These are phyloP conservation scores for Dactylellina cionopaga DNA, from an alignment of 2,329 filamentous ascomycete genomes.

Conservation along the genomic window DNA sequence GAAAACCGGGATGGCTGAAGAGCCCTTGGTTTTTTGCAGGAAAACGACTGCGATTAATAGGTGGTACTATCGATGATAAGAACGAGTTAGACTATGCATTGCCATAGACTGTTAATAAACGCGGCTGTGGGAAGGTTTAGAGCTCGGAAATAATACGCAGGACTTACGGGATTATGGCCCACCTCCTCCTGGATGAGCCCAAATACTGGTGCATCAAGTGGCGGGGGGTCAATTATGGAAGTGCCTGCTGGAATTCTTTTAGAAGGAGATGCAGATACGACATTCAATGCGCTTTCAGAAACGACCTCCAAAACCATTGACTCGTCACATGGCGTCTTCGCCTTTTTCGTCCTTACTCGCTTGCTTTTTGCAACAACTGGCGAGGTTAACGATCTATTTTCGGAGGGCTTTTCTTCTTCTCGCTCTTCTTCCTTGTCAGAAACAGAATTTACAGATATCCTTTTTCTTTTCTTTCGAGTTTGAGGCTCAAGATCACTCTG, in stretches of 20 bases:
- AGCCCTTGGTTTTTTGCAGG: conserved; percentile 46
- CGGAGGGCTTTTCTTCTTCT: background rate
- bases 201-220: conserved; percentile 29
- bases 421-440: background rate
- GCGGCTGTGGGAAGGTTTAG: background rate
- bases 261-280: conserved; percentile 22
- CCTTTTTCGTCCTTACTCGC: background rate
- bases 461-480: conserved; percentile 17
- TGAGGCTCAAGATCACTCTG: background rate
- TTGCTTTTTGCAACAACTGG: too few species aligned
- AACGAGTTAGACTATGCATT: conserved; percentile 29
- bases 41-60: conserved; percentile 46
- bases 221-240: conserved; percentile 45
- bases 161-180: conserved; percentile 45
- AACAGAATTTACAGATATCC: background rate
- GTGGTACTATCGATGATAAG: conserved; percentile 42
- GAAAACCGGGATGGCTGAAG: conserved; percentile 43
- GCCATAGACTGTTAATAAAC: conserved; percentile 7
- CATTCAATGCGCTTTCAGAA: conserved; percentile 23
- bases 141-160: conserved; percentile 2
- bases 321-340: background rate
- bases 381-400: too few species aligned
- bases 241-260: conserved; percentile 42
- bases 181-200: conserved; percentile 52
- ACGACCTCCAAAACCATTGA: conserved; percentile 10